phyloP scores from a whole-genome alignment of 495 filamentous ascomycete species.

The Penicillium arizonense region DNA sequence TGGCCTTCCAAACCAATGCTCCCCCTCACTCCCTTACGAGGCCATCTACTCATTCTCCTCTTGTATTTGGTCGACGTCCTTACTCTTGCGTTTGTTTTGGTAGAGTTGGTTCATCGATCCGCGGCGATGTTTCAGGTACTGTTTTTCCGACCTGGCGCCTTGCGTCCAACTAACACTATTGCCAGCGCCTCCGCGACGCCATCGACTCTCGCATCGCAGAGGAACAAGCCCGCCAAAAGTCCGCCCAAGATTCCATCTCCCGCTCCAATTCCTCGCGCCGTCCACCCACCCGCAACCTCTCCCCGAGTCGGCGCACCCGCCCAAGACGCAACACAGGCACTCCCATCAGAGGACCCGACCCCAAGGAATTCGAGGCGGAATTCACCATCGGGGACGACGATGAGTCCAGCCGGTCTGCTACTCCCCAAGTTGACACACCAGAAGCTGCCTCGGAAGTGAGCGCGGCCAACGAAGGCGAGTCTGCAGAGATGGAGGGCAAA shows the following conservation, averaged over 20 bases:
- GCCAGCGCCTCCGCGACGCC: slow-evolving; percentile 77
- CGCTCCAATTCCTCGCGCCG: slow-evolving; percentile 51
- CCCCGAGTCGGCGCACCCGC: slow-evolving; percentile 52
- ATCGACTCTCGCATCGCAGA: slow-evolving; percentile 85
- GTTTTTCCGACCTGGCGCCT: neutral
- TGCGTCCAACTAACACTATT: slow-evolving; percentile 1
- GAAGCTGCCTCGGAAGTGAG: slow-evolving; percentile 22
- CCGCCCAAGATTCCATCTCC: slow-evolving; percentile 48
- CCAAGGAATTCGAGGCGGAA: slow-evolving; percentile 78
- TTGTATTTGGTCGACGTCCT: slow-evolving; percentile 19
- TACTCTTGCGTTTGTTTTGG: slow-evolving; percentile 21
- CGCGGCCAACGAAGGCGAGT: slow-evolving; percentile 20
- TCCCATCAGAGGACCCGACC: slow-evolving; percentile 64
- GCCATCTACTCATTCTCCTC: slow-evolving; percentile 17
- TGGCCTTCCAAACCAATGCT: slow-evolving; percentile 16
- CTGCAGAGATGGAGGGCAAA: slow-evolving; percentile 30
- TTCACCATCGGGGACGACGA: slow-evolving; percentile 81
- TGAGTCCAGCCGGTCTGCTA: slow-evolving; percentile 52
- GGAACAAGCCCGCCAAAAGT: slow-evolving; percentile 76
- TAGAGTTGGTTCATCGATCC: slow-evolving; percentile 35
- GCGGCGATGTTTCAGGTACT: slow-evolving; percentile 50
- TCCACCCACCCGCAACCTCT: slow-evolving; percentile 48
- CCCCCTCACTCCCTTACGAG: slow-evolving; percentile 20
- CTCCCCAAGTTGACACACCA: slow-evolving; percentile 44
- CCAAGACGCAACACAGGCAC: slow-evolving; percentile 52